Evolutionary conservation across 495 filamentous ascomycete species (phyloP).

Genomic region (Tuber magnatum): DNA sequence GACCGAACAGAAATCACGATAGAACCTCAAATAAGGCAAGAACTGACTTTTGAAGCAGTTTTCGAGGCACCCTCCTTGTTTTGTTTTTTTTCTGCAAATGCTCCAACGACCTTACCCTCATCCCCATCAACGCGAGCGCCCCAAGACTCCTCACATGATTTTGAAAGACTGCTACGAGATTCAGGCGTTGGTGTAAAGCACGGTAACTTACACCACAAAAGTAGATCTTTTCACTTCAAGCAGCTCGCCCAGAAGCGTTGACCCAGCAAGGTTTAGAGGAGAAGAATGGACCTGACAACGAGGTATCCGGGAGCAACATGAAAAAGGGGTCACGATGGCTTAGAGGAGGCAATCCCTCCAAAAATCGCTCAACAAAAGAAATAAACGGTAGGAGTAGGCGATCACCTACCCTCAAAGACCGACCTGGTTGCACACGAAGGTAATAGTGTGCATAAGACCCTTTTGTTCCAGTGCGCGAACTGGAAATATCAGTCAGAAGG

Average conservation of each 20-base stretch:
- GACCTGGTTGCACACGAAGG: constrained; percentile 34
- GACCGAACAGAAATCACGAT: background rate
- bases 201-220: background rate
- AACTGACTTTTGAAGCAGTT: constrained; percentile 36
- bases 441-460: constrained; percentile 38
- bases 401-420: constrained; percentile 34
- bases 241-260: background rate
- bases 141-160: constrained; percentile 29
- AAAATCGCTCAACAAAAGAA: constrained; percentile 25
- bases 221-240: background rate
- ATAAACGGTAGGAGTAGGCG: constrained; percentile 5
- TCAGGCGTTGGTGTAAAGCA: background rate
- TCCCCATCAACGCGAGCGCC: constrained; percentile 16
- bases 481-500: constrained; percentile 22
- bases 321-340: background rate
- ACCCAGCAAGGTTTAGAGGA: background rate
- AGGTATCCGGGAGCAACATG: background rate
- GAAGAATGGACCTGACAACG: background rate
- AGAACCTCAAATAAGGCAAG: constrained; percentile 4
- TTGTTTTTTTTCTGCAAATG: constrained; percentile 23
- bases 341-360: background rate
- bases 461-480: constrained; percentile 40
- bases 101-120: constrained; percentile 27
- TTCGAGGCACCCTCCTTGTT: constrained; percentile 39
- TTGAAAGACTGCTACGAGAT: background rate